Conservation (phyloP, 441 rosid genomes). For the Eutrema salsugineum region DNA sequence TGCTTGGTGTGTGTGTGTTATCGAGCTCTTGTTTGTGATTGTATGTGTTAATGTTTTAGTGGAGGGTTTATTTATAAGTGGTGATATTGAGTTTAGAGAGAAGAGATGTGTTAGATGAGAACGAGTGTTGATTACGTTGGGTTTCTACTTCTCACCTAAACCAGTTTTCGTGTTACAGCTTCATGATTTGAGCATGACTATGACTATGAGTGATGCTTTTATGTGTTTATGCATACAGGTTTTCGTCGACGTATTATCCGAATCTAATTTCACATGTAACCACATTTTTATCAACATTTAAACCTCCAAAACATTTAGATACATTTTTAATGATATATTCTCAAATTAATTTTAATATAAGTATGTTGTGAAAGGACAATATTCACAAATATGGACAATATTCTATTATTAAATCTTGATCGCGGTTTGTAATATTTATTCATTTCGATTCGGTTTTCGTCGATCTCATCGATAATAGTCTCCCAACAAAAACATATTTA, state of each 20-base stretch:
- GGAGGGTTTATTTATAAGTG: constrained; percentile 12
- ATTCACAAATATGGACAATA: too few species aligned
- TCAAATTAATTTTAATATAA: too few species aligned
- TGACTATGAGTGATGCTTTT: neutral
- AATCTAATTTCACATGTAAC: too few species aligned
- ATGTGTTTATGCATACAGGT: neutral
- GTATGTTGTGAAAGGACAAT: too few species aligned
- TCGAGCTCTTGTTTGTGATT: constrained; percentile 14
- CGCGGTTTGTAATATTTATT: too few species aligned
- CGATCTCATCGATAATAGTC: too few species aligned
- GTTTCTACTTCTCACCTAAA: constrained; percentile 33
- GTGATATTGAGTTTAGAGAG: neutral
- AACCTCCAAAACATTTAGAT: too few species aligned
- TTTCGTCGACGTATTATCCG: neutral
- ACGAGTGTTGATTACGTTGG: constrained; percentile 4
- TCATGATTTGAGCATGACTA: constrained; percentile 26
- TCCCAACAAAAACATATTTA: too few species aligned
- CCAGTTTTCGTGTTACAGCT: neutral
- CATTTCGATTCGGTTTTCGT: too few species aligned
- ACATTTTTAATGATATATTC: too few species aligned
- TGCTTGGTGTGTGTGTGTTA: neutral
- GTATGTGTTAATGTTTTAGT: neutral
- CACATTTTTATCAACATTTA: too few species aligned
- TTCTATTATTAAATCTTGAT: too few species aligned
- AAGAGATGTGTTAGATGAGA: constrained; percentile 9